Percentiles rank a stretch among this genome's conserved stretches.
These are phyloP conservation scores for Eremomyces bilateralis DNA, from an alignment of 495 filamentous ascomycete genomes.

Conservation along the genomic window DNA sequence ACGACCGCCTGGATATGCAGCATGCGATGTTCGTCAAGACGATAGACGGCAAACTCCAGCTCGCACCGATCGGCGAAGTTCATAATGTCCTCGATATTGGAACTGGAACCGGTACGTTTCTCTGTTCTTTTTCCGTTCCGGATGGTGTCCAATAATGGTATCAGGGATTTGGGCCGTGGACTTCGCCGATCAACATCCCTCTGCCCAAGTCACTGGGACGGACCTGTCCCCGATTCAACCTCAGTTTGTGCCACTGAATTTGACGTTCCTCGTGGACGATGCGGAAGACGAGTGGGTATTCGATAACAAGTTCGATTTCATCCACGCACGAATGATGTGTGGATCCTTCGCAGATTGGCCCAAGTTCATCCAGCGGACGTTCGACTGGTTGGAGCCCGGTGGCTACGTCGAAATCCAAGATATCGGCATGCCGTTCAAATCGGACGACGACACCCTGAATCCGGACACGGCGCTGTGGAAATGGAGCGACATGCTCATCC, in stretches of 20 bases:
- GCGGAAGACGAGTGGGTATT: conserved; percentile 7
- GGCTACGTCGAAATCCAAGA: conserved; percentile 9
- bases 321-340: conserved; percentile 8
- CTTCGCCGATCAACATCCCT: conserved; percentile 6
- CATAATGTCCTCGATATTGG: conserved; percentile 7
- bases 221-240: conserved; percentile 9
- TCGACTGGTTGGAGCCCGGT: conserved; percentile 3
- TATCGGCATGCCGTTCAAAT: conserved; percentile 2
- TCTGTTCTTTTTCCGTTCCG: background rate
- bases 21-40: conserved; percentile 13
- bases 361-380: conserved; percentile 4
- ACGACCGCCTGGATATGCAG: conserved; percentile 4
- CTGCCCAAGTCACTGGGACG: conserved; percentile 5
- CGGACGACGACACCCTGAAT: background rate
- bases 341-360: conserved; percentile 2
- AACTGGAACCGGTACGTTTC: conserved; percentile 4
- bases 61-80: background rate
- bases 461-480: background rate
- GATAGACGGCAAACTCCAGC: conserved; percentile 11
- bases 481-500: background rate
- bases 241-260: conserved; percentile 7
- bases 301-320: conserved; percentile 6
- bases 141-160: background rate
- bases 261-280: conserved; percentile 8
- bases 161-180: conserved; percentile 9